Base-by-base conservation (phyloP, 768 basidiomycete genomes). In the Hemileccinum impolitum region DNA sequence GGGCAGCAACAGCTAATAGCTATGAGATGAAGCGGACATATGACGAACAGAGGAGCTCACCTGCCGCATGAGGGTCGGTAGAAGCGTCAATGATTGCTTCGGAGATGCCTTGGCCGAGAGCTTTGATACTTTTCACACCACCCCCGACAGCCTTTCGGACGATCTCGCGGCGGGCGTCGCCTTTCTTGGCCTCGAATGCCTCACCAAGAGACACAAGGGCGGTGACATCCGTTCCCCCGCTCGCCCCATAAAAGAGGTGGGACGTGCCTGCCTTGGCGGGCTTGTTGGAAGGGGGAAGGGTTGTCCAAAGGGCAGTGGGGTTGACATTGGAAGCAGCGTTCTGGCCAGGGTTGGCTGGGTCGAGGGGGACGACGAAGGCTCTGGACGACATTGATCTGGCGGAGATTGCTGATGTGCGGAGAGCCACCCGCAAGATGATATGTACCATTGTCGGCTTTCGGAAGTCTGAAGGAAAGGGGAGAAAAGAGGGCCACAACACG, bases 51-150 rank as follows among this genome's bases (percentile, higher is more conserved):
- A 37, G 21, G 3, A 45, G 39, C 43, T 47, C 54, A 87, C 89
- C 87, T 52, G 89, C 82, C 51, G 88, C 90, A 53, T 92, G 89
- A 18, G 87, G 77, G 65, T 91, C 87, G 1, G 63, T 52, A 7
- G 79, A 77, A 21, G 77, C 80, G 63, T 91, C 88, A 44, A 92
- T 69, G 19, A 71, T 50, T 36, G 87, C 79, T 43, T 80, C 78
- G 21, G 79, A 80, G 47, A 87, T 67, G 41, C 81, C 81, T 15
- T 88, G 81, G 13, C 72, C 76, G 4, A 82, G 69, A 13, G 63
- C 73, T 56, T 77, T 84, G 55, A 90, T 66, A 39, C 80, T 77
- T 68, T 87, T 88, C 37, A 91, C 80, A 6, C 82, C 87, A 43
- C 74, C 79, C 10, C 85, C 90, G 13, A 91, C 76, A 10, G 87